Evolutionary conservation across 139 green algal genomes (phyloP).

Genomic region (Gonium pectorale): DNA sequence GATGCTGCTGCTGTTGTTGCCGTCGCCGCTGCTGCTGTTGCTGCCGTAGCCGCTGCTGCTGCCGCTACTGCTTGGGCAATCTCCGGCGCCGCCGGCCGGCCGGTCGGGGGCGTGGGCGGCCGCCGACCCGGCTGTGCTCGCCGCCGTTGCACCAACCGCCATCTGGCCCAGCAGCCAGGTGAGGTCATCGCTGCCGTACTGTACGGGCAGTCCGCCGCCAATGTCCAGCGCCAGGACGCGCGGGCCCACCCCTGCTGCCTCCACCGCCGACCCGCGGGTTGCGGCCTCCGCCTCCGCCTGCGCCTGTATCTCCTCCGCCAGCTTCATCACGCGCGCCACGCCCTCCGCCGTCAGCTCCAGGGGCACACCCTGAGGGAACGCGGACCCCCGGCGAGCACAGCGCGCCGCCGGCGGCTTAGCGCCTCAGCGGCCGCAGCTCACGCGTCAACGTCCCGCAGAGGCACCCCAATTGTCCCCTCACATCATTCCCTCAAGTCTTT

Average conservation of each 20-base stretch:
- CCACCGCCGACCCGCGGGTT: not conserved
- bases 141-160: no score
- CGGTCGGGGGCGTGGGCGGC: no score
- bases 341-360: conserved; percentile 43
- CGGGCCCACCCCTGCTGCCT: not conserved
- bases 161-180: not conserved
- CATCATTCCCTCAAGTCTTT: no score
- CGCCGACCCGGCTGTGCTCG: no score
- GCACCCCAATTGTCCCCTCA: no score
- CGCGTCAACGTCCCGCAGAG: no score
- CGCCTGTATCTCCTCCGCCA: conserved; percentile 1
- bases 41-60: not conserved
- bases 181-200: conserved; percentile 47
- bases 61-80: not conserved
- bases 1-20: not conserved
- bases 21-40: not conserved
- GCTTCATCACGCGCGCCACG: conserved; percentile 2
- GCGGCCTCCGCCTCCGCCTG: not conserved
- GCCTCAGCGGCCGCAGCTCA: no score
- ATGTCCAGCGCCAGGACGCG: conserved; percentile 40
- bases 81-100: no score
- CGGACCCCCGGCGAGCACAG: no score
- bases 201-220: conserved; percentile 49
- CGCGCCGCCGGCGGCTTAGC: not conserved
- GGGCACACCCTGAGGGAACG: conserved; percentile 9